Evolutionary conservation across 1,139 yeast species (phyloP).

Genomic region (Geotrichum reessii): DNA sequence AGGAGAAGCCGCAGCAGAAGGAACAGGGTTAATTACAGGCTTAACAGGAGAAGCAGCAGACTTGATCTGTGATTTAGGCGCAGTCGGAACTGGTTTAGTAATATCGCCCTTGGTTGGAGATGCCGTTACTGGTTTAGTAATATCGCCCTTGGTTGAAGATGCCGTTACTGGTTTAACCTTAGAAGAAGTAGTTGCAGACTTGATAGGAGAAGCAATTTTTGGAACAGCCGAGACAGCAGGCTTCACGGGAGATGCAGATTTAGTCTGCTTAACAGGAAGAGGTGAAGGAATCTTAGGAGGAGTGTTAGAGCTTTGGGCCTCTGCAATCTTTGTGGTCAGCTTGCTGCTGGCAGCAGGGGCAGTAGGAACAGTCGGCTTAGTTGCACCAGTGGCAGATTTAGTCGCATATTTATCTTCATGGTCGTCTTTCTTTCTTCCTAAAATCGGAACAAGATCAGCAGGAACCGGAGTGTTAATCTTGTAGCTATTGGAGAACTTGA

Average conservation of each 20-base stretch:
- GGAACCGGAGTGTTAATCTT: constrained; percentile 57
- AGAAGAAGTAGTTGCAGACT: constrained; percentile 6
- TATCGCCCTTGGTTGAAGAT: not conserved
- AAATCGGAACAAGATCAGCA: constrained; percentile 66
- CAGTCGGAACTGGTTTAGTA: not conserved
- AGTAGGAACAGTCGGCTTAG: constrained; percentile 5
- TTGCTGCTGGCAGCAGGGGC: constrained; percentile 18
- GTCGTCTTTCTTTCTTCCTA: constrained; percentile 54
- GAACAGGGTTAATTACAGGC: constrained; percentile 12
- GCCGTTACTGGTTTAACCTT: constrained; percentile 11
- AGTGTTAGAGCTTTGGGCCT: constrained; percentile 12
- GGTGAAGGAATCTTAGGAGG: constrained; percentile 18
- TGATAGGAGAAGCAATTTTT: not conserved
- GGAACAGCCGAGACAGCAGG: not conserved
- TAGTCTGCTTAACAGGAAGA: constrained; percentile 11
- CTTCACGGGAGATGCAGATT: constrained; percentile 12
- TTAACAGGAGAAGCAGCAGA: constrained; percentile 12
- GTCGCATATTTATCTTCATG: not conserved
- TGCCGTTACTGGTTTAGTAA: constrained; percentile 5
- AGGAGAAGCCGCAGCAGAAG: constrained; percentile 14
- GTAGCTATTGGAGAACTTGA: constrained; percentile 76
- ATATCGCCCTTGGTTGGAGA: not conserved
- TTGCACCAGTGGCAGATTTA: not conserved
- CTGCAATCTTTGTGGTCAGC: constrained; percentile 13
- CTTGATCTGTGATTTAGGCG: not conserved